Evolutionary conservation across 768 basidiomycete species (phyloP), one percentile per base, ranked within the genome.

Genomic region (Paxillus rubicundulus): DNA sequence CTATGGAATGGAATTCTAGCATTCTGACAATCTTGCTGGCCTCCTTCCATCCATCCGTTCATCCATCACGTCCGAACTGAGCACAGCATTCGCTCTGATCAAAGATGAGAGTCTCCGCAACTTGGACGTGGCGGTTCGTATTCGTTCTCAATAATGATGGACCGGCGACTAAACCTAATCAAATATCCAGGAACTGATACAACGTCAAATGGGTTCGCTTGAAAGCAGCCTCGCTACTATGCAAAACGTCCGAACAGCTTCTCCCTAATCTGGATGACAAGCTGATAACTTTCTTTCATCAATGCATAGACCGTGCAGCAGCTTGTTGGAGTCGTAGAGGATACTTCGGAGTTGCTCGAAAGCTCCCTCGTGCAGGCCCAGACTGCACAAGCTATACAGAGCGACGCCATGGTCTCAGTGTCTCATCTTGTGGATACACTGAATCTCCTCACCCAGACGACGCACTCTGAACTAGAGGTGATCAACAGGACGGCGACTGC

Each of bases 401-500:
- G 54, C 27, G 67, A 74, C 20, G 67, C 73, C 5, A 57, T 70
- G 7, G 50, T 59, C 32, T 71, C 76, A 18, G 74, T 75, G 42
- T 48, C 57, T 14, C 59, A 60, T 9, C 71, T 84, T 9, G 64
- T 61, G 9, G 59, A 66, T 18, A 64, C 69, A 0, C 57, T 84
- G 21, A 55, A 68, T 8, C 63, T 69, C 10, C 62, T 82, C 18
- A 71, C 74, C 1, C 58, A 61, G 30, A 71, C 69, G 9, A 71
- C 79, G 2, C 73, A 70, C 18, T 51, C 57, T 14, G 79, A 81
- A 55, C 64, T 84, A 34, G 68, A 73, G 48, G 73, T 71, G 51
- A 75, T 85, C 49, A 80, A 78, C 44, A 70, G 63, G 17, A 77
- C 82, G 18, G 71, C 76, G 3, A 57, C 54, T 41, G 54, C 56